These are phyloP conservation scores for Pythium chondricola DNA, from an alignment of 352 stramenopile genomes.

Conservation along the genomic window DNA sequence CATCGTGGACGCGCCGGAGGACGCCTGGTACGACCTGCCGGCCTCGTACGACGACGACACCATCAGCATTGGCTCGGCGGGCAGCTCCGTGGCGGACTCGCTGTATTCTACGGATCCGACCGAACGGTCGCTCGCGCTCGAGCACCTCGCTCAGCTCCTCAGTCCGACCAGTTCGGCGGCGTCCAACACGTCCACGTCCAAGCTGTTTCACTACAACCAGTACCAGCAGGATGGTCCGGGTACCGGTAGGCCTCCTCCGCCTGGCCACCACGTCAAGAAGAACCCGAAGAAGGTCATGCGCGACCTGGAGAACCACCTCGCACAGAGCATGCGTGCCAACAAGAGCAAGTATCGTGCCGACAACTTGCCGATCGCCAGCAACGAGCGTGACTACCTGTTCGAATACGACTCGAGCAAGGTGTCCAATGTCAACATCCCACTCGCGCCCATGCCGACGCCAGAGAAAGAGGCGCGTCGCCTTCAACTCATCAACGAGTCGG, in stretches of 20 bases:
- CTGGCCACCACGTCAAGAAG: conserved; percentile 13
- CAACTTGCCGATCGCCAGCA: conserved; percentile 24
- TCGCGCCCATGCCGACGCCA: conserved; percentile 31
- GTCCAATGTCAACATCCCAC: conserved; percentile 29
- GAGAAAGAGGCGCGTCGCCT: conserved; percentile 42
- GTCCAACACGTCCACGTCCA: neutral
- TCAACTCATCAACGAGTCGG: conserved; percentile 34
- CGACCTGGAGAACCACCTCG: conserved; percentile 33
- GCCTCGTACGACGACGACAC: conserved; percentile 19
- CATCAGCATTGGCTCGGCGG: conserved; percentile 11
- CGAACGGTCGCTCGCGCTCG: neutral
- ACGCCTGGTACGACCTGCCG: conserved; percentile 25
- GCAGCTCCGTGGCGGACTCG: neutral
- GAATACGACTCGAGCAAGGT: conserved; percentile 30
- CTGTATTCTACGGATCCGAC: neutral
- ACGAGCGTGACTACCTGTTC: conserved; percentile 40
- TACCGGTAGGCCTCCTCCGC: no score
- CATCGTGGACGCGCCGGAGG: conserved; percentile 30
- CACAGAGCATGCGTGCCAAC: conserved; percentile 19
- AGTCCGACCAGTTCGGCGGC: neutral
- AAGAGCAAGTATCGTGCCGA: conserved; percentile 13
- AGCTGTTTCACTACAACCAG: neutral
- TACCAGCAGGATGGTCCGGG: conserved; percentile 1
- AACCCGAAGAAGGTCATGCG: conserved; percentile 12
- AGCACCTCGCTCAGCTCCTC: neutral